Evolutionary conservation across 1,139 yeast species (phyloP), one percentile per base, ranked within the genome.

Genomic region (Candida sp.): DNA sequence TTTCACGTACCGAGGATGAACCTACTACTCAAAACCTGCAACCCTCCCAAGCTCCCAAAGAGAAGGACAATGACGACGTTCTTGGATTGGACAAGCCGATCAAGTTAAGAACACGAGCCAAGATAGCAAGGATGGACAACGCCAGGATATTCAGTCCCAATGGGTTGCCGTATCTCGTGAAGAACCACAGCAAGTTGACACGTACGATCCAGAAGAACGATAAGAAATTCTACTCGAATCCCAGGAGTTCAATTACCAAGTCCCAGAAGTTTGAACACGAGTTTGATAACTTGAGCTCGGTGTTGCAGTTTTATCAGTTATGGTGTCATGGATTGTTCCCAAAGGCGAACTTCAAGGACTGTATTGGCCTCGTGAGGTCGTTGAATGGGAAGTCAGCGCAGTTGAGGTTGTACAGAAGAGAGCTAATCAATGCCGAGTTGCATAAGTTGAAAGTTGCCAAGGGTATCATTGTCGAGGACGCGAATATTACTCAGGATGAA

Each of bases 281-380:
- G 52, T 72, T 69, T 40, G 69, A 73, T 7, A 79, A 76, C 50
- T 63, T 78, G 42, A 66, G 73, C 6, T 65, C 73, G 11, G 72
- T 90, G 2, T 69, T 90, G 28, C 84, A 81, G 54, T 84, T 83
- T 60, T 90, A 90, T 67, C 96, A 90, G 67, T 66, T 90, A 32
- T 90, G 97, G 97, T 92, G 93, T 28, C 96, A 90, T 65, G 81
- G 85, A 4, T 63, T 90, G 48, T 90, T 81, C 59, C 96, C 97
- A 7, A 86, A 85, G 66, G 92, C 96, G 2, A 86, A 81, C 54
- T 89, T 90, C 58, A 72, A 75, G 49, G 96, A 90, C 63, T 86
- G 82, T 58, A 62, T 75, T 25, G 68, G 64, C 37, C 58, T 78
- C 52, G 53, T 77, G 1, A 55, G 81, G 35, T 58, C 60, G 5